A percentile compares a stretch with the other conserved stretches of the same genome.
Evolutionary conservation across 2,329 filamentous ascomycete species (phyloP).

Genomic region (Xylariaceae sp.): DNA sequence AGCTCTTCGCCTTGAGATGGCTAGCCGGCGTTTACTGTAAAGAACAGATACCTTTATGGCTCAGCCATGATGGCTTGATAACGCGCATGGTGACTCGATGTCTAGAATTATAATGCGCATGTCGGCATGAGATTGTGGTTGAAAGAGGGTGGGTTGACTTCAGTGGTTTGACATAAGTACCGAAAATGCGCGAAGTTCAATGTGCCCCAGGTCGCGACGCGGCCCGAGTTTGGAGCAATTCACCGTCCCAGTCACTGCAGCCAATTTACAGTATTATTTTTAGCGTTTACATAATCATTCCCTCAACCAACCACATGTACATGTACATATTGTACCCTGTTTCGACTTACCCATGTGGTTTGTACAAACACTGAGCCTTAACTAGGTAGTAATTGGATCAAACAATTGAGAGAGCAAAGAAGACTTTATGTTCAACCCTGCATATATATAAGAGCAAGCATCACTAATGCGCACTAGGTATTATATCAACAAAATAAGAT

Average conservation of each 20-base stretch:
- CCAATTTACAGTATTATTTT: slow-evolving; percentile 20
- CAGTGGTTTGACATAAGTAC: not conserved
- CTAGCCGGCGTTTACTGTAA: slow-evolving; percentile 10
- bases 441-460: too few relatives aligned
- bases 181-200: slow-evolving; percentile 19
- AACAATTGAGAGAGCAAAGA: too few relatives aligned
- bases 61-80: slow-evolving; percentile 94
- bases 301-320: too few relatives aligned
- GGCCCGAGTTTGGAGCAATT: slow-evolving; percentile 23
- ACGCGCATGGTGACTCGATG: slow-evolving; percentile 66
- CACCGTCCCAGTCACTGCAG: not conserved
- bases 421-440: too few relatives aligned
- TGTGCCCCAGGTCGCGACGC: slow-evolving; percentile 34
- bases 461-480: too few relatives aligned
- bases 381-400: too few relatives aligned
- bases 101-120: slow-evolving; percentile 35
- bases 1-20: slow-evolving; percentile 9
- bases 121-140: slow-evolving; percentile 28
- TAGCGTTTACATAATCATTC: not conserved
- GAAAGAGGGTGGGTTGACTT: slow-evolving; percentile 1
- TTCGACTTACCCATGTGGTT: too few relatives aligned
- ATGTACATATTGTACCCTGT: too few relatives aligned
- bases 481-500: too few relatives aligned
- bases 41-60: slow-evolving; percentile 73
- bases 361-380: too few relatives aligned